Evolutionary conservation across 495 filamentous ascomycete species (phyloP), one percentile per base, ranked within the genome.

Genomic region (Chaetomium cochliodes): DNA sequence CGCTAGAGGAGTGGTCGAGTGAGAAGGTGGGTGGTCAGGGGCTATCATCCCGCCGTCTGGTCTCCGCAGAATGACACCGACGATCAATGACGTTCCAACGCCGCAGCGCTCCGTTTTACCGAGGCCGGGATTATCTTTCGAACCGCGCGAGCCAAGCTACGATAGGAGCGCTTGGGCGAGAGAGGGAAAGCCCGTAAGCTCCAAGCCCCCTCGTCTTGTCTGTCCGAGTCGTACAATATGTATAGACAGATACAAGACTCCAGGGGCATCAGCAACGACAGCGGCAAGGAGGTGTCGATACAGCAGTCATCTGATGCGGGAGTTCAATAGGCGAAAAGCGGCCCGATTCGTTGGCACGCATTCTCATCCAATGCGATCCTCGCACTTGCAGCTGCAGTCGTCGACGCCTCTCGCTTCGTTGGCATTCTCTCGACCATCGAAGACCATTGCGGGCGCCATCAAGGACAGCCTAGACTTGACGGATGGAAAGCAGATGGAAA

Each of bases 261-360:
- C 28, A 30, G 28, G 28, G 28, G 28, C 28, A 30, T 30, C 28
- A 6, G 28, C 33, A 37, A 12, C 1, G 33, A 11, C 6, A 37
- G 1, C 33, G 33, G 30, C 30, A 3, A 33, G 3, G 30, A 37
- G 33, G 9, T 1, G 33, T 12, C 33, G 33, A 9, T 9, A 37
- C 11, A 37, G 22, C 11, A 26, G 44, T 50, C 42, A 60, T 16
- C 18, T 61, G 44, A 52, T 28, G 13, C 56, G 9, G 25, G 18
- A 22, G 8, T 46, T 22, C 5, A 6, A 25, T 3, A 51, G 9
- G 44, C 28, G 46, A 60, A 37, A 60, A 60, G 28, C 26, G 4
- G n/a, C n/a, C 58, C 58, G 58, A 60, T 60, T 60, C 58, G 57
- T 59, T 9, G 41, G 13, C 15, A 9, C 16, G 20, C 8, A 3